phyloP scores from a whole-genome alignment of 169 alveolate genomes.

The Miamiensis avidus region DNA sequence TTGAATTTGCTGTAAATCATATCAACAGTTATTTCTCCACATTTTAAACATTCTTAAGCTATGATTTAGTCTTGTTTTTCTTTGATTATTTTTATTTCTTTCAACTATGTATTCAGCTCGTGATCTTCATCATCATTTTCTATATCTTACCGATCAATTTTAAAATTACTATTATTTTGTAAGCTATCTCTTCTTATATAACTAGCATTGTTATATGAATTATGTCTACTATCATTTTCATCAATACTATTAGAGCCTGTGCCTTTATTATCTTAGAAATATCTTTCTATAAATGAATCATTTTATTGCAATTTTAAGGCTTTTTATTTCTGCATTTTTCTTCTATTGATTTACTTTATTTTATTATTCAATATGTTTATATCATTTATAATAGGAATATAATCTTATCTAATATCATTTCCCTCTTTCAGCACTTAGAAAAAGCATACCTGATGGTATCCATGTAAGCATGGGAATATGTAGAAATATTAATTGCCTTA shows the following conservation, averaged over 20 bases:
- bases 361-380: too few relatives aligned
- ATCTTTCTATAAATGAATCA: neutral
- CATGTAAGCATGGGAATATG: neutral
- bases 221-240: too few relatives aligned
- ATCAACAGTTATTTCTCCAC: neutral
- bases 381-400: neutral
- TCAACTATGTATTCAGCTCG: neutral
- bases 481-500: neutral
- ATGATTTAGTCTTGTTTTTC: neutral
- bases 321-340: neutral
- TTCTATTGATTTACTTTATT: neutral
- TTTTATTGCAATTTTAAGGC: neutral
- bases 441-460: neutral
- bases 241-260: too few relatives aligned
- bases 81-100: neutral
- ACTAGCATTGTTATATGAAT: too few relatives aligned
- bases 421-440: neutral
- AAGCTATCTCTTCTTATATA: too few relatives aligned
- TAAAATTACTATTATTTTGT: neutral
- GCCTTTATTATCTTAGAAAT: neutral
- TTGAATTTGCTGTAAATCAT: too few relatives aligned
- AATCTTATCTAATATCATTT: neutral
- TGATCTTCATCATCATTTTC: neutral
- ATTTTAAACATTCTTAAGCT: neutral
- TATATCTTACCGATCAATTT: neutral